Conservation (phyloP, 1,284 basidiomycete genomes). For the Exobasidium cylindrosporum region DNA sequence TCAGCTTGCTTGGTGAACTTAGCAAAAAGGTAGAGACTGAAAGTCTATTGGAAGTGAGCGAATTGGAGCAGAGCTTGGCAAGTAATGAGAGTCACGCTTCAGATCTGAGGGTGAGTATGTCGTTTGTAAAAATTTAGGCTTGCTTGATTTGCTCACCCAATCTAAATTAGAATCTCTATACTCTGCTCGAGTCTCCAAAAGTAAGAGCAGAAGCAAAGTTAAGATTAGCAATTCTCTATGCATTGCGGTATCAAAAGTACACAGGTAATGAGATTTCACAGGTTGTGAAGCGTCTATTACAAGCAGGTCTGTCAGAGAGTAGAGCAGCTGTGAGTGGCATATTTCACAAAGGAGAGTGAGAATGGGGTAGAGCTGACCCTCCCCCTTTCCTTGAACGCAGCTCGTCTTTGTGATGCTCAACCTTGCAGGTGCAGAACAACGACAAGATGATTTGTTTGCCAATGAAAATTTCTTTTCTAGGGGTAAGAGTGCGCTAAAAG, state of each 20-base stretch:
- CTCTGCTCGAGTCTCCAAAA: constrained; percentile 60
- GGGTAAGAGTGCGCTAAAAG: constrained; percentile 90
- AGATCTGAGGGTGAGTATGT: constrained; percentile 65
- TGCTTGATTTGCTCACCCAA: neutral
- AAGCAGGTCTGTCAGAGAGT: constrained; percentile 76
- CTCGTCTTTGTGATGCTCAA: constrained; percentile 91
- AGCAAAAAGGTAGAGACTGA: constrained; percentile 83
- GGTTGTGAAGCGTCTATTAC: constrained; percentile 76
- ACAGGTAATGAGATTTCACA: constrained; percentile 76
- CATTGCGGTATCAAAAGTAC: constrained; percentile 91
- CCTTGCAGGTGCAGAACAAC: constrained; percentile 88
- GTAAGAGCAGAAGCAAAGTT: constrained; percentile 80
- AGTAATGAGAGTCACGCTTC: constrained; percentile 76
- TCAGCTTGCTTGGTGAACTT: constrained; percentile 91
- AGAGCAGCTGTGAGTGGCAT: no score
- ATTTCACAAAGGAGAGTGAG: constrained; percentile 10
- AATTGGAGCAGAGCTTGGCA: constrained; percentile 93
- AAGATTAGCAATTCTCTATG: constrained; percentile 87
- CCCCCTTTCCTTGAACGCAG: constrained; percentile 52
- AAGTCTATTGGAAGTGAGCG: constrained; percentile 73
- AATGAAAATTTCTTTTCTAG: constrained; percentile 92
- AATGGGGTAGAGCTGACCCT: neutral
- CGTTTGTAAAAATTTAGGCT: neutral
- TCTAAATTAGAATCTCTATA: constrained; percentile 3
- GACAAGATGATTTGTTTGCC: constrained; percentile 95